Conservation (phyloP, 2,329 filamentous ascomycete species). For the Cordyceps javanica region DNA sequence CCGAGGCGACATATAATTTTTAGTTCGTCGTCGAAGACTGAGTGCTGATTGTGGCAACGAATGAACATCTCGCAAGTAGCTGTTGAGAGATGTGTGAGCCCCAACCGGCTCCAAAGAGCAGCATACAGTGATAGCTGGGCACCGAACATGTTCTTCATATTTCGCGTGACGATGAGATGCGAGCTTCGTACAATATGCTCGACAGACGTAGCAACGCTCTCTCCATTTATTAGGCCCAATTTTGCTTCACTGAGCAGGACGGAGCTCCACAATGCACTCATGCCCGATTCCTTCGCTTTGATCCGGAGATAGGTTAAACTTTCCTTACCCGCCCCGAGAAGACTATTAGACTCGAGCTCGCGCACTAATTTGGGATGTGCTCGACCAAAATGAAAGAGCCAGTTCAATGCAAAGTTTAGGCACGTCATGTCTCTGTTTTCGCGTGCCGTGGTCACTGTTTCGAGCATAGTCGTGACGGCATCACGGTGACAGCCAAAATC, state of each 20-base stretch:
- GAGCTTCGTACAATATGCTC: conserved; percentile 79
- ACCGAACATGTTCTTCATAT: conserved; percentile 66
- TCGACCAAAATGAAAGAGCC: conserved; percentile 92
- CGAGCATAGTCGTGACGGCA: conserved; percentile 88
- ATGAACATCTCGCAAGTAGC: conserved; percentile 68
- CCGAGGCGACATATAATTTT: conserved; percentile 68
- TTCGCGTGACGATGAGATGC: conserved; percentile 72
- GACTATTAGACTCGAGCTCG: conserved; percentile 62
- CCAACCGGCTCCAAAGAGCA: conserved; percentile 70
- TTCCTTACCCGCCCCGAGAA: conserved; percentile 73
- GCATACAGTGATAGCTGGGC: conserved; percentile 67
- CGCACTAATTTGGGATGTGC: conserved; percentile 71
- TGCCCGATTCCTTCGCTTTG: conserved; percentile 78
- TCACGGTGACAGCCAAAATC: conserved; percentile 91
- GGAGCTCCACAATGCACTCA: conserved; percentile 79
- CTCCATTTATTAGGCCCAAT: conserved; percentile 65
- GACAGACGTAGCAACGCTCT: conserved; percentile 56
- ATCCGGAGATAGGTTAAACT: conserved; percentile 76
- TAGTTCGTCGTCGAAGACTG: conserved; percentile 68
- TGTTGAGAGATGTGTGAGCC: conserved; percentile 49
- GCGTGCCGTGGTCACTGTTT: conserved; percentile 88
- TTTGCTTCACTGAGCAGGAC: conserved; percentile 83
- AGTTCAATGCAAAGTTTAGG: conserved; percentile 90
- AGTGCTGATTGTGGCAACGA: conserved; percentile 56
- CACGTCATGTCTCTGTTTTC: conserved; percentile 91